These are phyloP conservation scores for Sanghuangporus sanghuang DNA, from an alignment of 1,284 basidiomycete species.

Conservation along the genomic window DNA sequence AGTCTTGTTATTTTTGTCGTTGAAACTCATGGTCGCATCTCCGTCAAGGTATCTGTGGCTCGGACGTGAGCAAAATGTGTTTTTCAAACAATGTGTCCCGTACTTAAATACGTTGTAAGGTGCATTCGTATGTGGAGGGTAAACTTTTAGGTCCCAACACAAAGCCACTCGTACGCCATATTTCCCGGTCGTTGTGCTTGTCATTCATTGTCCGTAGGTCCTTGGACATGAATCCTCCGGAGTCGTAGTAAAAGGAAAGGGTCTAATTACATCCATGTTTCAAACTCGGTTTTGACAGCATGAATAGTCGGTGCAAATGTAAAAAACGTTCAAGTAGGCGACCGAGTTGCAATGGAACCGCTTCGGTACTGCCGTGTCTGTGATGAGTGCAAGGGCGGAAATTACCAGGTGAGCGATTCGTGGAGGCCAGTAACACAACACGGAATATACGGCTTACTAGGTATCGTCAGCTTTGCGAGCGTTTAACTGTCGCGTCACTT, in stretches of 20 bases:
- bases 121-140: conserved; percentile 73
- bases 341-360: conserved; percentile 85
- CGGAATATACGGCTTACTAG: neutral
- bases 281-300: neutral
- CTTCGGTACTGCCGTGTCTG: conserved; percentile 71
- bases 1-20: neutral
- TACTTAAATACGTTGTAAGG: conserved; percentile 33
- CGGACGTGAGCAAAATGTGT: conserved; percentile 52
- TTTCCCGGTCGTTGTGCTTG: conserved; percentile 7
- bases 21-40: neutral
- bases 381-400: conserved; percentile 70
- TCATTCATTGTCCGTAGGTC: conserved; percentile 27
- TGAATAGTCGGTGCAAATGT: conserved; percentile 26
- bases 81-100: neutral
- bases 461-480: conserved; percentile 9
- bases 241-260: conserved; percentile 34
- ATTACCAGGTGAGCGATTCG: conserved; percentile 57
- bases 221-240: conserved; percentile 57
- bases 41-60: conserved; percentile 77
- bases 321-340: conserved; percentile 72
- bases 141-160: conserved; percentile 48
- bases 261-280: neutral
- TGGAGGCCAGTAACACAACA: too few species aligned
- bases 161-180: conserved; percentile 61
- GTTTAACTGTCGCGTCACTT: conserved; percentile 65